phyloP scores from a whole-genome alignment of 2,329 filamentous ascomycete species.

The Acrodontium crateriforme region DNA sequence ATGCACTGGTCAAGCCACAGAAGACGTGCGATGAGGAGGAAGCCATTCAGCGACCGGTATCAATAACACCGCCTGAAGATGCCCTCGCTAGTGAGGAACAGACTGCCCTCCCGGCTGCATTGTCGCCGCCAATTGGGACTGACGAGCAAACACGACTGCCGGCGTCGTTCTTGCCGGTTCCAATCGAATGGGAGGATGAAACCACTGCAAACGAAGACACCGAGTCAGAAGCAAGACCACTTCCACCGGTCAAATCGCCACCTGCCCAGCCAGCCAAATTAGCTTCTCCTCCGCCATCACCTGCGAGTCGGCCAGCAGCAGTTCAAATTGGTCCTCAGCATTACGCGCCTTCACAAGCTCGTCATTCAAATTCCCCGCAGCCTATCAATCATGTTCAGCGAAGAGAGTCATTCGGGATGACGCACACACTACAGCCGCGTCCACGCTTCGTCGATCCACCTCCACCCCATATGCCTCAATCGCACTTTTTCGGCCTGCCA shows the following conservation, averaged over 20 bases:
- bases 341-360: conserved; percentile 1
- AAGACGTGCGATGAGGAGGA: conserved; percentile 11
- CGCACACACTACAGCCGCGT: conserved; percentile 4
- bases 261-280: conserved; percentile 6
- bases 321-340: conserved; percentile 3
- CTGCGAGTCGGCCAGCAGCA: conserved; percentile 6
- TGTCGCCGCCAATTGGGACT: conserved; percentile 3
- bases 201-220: conserved; percentile 6
- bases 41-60: conserved; percentile 13
- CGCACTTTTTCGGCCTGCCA: conserved; percentile 21
- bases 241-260: conserved; percentile 6
- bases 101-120: conserved; percentile 3
- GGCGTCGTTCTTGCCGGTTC: conserved; percentile 2
- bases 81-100: neutral
- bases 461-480: conserved; percentile 23
- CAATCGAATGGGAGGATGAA: conserved; percentile 9
- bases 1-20: conserved; percentile 5
- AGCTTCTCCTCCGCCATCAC: conserved; percentile 5
- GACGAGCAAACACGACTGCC: conserved; percentile 1
- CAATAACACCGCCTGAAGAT: conserved; percentile 13
- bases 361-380: conserved; percentile 3
- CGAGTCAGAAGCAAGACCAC: conserved; percentile 3
- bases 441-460: conserved; percentile 9
- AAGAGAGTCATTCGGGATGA: conserved; percentile 11
- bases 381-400: conserved; percentile 6